Evolutionary conservation across 1,139 yeast species (phyloP), one percentile per base, ranked within the genome.

Genomic region (Torulaspora pretoriensis): DNA sequence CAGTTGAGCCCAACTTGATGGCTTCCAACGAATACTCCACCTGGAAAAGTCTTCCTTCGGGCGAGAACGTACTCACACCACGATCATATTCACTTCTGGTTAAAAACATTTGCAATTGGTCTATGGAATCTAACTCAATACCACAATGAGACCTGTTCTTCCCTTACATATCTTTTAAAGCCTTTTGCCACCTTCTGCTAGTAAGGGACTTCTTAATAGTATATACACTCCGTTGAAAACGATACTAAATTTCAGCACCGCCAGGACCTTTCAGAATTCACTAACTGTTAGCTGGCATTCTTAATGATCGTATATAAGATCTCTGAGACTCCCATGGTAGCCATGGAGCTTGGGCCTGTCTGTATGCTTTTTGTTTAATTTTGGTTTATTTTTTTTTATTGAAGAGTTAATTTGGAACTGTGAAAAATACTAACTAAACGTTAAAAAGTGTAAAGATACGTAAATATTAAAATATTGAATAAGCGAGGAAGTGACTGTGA

Each of bases 41-140:
- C 70, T 94, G 99, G 71, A 94, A 94, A 51, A 94, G 74, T 65
- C 99, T 85, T 26, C 99, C 99, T 68, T 94, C 99, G 12, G 99
- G 99, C 1, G 97, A 90, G 69, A 94, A 94, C 6, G 98, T 92
- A 63, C 95, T 85, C 45, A 94, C 98, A 53, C 98, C 98, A 69
- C 99, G 86, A 67, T 94, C 99, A 69, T 94, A 94, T 75, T 94
- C 99, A 71, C 96, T 86, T 83, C 99, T 83, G 22, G 98, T 94
- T 59, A 94, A 78, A 71, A 94, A 94, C 99, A 92, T 92, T 38
- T 19, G 27, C 38, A 30, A 30, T 31, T 17, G 31, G 23, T 16
- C 41, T 5, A 12, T 16, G 7, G 24, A 13, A 26, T 9, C 16
- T 5, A 23, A 25, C 16, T 38, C 31, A 3, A 24, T 12, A 19